A percentile compares a stretch with the other conserved stretches of the same genome.
Conservation (phyloP, 2,329 filamentous ascomycete species). For the Cercospora canescens region DNA sequence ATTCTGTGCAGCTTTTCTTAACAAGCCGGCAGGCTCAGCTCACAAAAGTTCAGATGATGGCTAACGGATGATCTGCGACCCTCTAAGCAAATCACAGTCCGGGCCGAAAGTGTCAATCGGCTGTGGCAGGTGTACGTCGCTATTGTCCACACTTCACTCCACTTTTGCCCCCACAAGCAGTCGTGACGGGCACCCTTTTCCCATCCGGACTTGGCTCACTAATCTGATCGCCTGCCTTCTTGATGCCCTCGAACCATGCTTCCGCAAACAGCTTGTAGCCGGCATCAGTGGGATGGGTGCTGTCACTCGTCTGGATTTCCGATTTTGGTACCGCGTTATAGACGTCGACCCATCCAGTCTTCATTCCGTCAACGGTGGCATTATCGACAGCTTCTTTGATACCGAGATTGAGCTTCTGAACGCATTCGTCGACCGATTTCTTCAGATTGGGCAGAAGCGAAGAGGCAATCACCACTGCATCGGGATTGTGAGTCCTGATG, state of each 20-base stretch:
- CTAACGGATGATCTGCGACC: neutral
- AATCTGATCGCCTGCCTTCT: neutral
- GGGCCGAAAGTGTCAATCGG: too few species aligned
- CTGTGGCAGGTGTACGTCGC: neutral
- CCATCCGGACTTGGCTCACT: neutral
- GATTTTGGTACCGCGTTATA: neutral
- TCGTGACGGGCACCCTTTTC: neutral
- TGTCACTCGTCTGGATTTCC: neutral
- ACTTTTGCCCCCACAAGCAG: neutral
- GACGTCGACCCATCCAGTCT: constrained; percentile 3
- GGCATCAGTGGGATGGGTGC: neutral
- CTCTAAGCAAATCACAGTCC: too few species aligned
- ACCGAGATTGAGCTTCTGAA: neutral
- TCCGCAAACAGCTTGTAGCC: neutral
- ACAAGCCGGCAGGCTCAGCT: too few species aligned
- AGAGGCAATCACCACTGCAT: neutral
- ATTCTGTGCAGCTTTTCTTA: neutral
- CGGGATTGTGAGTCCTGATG: neutral
- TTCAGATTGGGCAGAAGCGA: neutral
- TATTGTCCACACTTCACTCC: neutral
- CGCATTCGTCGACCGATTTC: neutral
- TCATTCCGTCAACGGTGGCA: constrained; percentile 5
- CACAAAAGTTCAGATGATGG: neutral
- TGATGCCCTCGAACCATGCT: neutral
- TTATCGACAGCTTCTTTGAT: constrained; percentile 2